These are phyloP conservation scores for Sinapis alba DNA, from an alignment of 441 rosid species.

Conservation along the genomic window DNA sequence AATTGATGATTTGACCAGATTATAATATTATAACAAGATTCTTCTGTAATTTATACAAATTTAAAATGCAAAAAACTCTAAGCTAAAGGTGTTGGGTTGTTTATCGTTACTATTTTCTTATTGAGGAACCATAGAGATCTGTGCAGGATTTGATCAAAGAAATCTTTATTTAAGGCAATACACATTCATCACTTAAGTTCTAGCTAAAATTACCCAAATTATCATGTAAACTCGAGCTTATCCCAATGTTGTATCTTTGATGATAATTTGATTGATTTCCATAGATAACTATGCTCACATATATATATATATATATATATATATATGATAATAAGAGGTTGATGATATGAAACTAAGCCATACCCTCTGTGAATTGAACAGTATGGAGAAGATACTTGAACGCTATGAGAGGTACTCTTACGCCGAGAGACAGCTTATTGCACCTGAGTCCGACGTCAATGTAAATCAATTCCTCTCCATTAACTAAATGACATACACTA, in stretches of 20 bases:
- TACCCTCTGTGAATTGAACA: conserved; percentile 40
- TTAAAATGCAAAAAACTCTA: background rate
- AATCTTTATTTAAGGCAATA: background rate
- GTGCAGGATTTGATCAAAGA: background rate
- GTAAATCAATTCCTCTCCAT: conserved; percentile 38
- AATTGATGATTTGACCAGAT: background rate
- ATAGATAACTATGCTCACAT: background rate
- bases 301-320: too few relatives aligned
- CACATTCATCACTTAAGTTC: background rate
- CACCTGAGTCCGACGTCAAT: conserved; percentile 53
- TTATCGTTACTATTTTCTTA: background rate
- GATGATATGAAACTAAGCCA: conserved; percentile 3
- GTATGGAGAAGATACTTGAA: conserved; percentile 96
- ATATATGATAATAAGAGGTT: background rate
- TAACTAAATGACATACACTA: background rate
- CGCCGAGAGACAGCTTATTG: conserved; percentile 70
- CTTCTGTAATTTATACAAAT: background rate
- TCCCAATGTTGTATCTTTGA: background rate
- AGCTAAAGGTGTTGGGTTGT: background rate
- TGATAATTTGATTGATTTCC: background rate
- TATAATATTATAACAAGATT: background rate
- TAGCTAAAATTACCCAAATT: background rate
- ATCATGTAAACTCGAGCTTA: background rate
- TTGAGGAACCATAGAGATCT: background rate
- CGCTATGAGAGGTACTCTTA: conserved; percentile 85